A percentile compares a stretch with the other conserved stretches of the same genome.
These are phyloP conservation scores for Chionographis japonica DNA, from an alignment of 106 monocot species.

Conservation along the genomic window DNA sequence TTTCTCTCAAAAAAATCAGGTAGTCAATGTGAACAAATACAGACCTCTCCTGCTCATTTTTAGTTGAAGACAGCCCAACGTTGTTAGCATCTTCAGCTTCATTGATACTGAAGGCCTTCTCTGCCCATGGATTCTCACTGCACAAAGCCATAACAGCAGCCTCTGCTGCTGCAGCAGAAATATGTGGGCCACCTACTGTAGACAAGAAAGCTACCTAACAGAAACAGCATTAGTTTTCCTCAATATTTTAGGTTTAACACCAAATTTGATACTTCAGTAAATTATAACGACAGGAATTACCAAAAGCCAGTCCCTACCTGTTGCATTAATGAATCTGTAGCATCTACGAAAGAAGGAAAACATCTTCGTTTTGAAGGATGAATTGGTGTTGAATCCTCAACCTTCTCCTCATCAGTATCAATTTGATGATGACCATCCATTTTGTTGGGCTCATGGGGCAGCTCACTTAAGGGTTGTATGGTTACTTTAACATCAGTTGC, in stretches of 20 bases:
- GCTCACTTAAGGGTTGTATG: conserved; percentile 11
- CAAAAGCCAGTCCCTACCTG: conserved; percentile 41
- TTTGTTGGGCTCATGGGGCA: conserved; percentile 10
- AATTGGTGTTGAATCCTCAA: conserved; percentile 15
- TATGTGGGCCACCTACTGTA: conserved; percentile 47
- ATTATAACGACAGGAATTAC: neutral
- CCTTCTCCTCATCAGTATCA: conserved; percentile 25
- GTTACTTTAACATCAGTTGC: conserved; percentile 11
- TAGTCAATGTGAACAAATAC: neutral
- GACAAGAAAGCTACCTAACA: conserved; percentile 78
- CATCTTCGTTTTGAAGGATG: conserved; percentile 49
- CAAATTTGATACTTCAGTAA: neutral
- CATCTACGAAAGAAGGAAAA: conserved; percentile 30
- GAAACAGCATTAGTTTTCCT: neutral
- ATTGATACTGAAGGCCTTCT: conserved; percentile 32
- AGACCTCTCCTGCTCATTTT: conserved; percentile 35
- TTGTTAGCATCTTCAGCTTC: conserved; percentile 2
- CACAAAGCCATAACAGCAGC: conserved; percentile 54
- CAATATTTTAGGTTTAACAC: neutral
- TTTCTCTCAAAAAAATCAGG: too few species aligned
- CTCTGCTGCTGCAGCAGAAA: conserved; percentile 71
- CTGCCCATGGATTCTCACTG: conserved; percentile 56
- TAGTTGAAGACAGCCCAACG: neutral
- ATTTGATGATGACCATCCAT: conserved; percentile 2
- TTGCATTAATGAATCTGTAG: conserved; percentile 52